Conservation (phyloP, 805 yeast genomes). For the Metschnikowia gruessii region DNA sequence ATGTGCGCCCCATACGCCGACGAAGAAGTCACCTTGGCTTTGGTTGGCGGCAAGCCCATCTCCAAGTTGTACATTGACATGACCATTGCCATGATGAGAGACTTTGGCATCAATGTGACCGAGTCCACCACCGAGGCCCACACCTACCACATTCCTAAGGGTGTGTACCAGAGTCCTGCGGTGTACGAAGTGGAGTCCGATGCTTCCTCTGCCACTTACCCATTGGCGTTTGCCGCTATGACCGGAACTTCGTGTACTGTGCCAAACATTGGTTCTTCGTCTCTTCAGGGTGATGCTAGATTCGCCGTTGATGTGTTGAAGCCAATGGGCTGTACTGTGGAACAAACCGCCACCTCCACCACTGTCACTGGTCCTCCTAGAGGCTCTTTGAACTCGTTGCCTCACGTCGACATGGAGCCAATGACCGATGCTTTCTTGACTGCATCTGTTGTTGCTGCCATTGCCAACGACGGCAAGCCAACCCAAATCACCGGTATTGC, state of each 20-base stretch:
- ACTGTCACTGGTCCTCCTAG: constrained; percentile 86
- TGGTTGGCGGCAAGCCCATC: constrained; percentile 96
- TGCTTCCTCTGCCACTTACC: constrained; percentile 97
- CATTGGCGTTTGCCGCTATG: constrained; percentile 94
- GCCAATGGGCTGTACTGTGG: constrained; percentile 94
- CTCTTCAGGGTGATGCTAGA: constrained; percentile 95
- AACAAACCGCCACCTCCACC: constrained; percentile 79
- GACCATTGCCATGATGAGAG: constrained; percentile 94
- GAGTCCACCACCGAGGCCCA: constrained; percentile 67
- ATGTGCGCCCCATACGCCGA: constrained; percentile 98
- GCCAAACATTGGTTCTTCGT: constrained; percentile 89
- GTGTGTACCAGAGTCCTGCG: constrained; percentile 71
- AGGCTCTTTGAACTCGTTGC: constrained; percentile 66
- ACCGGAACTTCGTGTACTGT: constrained; percentile 90
- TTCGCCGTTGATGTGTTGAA: constrained; percentile 89
- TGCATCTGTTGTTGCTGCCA: constrained; percentile 96
- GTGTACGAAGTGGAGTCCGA: constrained; percentile 93
- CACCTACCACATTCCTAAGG: constrained; percentile 89
- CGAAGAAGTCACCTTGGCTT: constrained; percentile 78
- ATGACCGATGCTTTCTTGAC: constrained; percentile 99
- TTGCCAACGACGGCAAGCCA: constrained; percentile 65
- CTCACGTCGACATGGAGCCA: constrained; percentile 94
- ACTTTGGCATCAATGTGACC: constrained; percentile 78
- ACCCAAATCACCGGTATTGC: constrained; percentile 83
- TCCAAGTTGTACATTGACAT: constrained; percentile 94